Base-by-base conservation (phyloP, 305 asterid species). In the Fraxinus ornus region DNA sequence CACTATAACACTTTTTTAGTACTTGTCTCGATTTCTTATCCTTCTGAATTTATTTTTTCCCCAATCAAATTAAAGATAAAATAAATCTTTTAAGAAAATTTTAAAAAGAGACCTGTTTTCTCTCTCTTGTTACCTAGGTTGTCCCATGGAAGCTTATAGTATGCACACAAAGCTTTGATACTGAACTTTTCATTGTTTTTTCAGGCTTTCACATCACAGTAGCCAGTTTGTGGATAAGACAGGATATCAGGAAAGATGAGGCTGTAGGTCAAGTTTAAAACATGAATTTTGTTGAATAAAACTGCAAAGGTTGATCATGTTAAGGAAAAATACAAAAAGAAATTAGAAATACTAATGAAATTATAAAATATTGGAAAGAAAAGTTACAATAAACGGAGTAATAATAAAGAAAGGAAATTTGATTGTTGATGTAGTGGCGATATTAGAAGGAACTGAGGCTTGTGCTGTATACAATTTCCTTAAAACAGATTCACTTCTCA, bases 1-100 rank as follows among this genome's bases (percentile, higher is more conserved):
- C 97, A 93, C 44, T 85, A 89, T 93, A 93, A 93, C 84, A 84
- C 92, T 28, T 92, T 91, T 37, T 89, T 94, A 88, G 97, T 92
- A 90, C 21, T 36, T 60, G 5, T 17, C 4, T 8, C 78, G 1
- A 8, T 10, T 7, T 19, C 30, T 24, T 28, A 17, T 3, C 1
- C 2, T 30, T 2, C 2, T 37, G 2, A 13, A 35, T 49, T 15
- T n/a, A 33, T 9, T 33, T 41, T 52, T 55, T 24, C 17, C 64
- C 6, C 3, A 17, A 26, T 28, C 52, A 2, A 21, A 30, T 22
- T 26, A 33, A 41, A 41, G 17, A 32, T n/a, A 24, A 24, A 35
- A 49, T 6, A 21, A 55, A 30, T 19, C 21, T 33, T 33, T 78
- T 78, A 41, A 2, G 52, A 41, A 41, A 41, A 3, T 41, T 41